Percentiles rank a stretch among this genome's conserved stretches.
Conservation (phyloP, 164 flowering plant genomes). For the Sedum album region DNA sequence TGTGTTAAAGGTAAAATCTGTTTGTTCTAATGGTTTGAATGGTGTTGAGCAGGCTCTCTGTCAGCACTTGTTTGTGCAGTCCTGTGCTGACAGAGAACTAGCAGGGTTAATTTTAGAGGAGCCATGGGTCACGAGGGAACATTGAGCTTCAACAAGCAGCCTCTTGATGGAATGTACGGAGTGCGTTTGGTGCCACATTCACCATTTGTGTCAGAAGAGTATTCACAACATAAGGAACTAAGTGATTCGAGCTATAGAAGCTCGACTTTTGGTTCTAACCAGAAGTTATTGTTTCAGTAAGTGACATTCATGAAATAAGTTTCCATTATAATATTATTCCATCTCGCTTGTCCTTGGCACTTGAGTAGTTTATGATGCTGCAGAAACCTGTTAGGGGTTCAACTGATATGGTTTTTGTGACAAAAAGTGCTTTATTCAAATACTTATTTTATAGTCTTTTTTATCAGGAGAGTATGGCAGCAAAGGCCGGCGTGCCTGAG, state of each 20-base stretch:
- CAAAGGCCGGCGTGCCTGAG: constrained; percentile 3
- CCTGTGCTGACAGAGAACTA: background rate
- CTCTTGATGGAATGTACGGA: background rate
- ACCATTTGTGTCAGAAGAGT: background rate
- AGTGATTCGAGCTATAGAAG: background rate
- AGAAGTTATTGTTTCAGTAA: background rate
- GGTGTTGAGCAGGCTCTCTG: constrained; percentile 3
- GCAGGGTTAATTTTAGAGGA: background rate
- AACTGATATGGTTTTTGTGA: too few relatives aligned
- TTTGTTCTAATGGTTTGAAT: too few relatives aligned
- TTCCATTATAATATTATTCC: too few relatives aligned
- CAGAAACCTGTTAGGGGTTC: too few relatives aligned
- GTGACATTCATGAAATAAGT: background rate
- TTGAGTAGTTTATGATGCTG: too few relatives aligned
- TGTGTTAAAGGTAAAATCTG: background rate
- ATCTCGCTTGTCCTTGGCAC: too few relatives aligned
- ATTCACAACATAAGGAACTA: background rate
- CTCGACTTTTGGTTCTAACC: background rate
- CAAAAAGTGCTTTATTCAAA: too few relatives aligned
- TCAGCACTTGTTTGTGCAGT: background rate
- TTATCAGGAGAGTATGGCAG: background rate
- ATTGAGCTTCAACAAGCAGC: background rate
- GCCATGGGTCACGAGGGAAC: background rate
- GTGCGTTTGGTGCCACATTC: constrained; percentile 1
- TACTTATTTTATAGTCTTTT: too few relatives aligned